Evolutionary conservation across 2,329 filamentous ascomycete genomes (phyloP), one percentile per base, ranked within the genome.

Genomic region (Colletotrichum zoysiae): DNA sequence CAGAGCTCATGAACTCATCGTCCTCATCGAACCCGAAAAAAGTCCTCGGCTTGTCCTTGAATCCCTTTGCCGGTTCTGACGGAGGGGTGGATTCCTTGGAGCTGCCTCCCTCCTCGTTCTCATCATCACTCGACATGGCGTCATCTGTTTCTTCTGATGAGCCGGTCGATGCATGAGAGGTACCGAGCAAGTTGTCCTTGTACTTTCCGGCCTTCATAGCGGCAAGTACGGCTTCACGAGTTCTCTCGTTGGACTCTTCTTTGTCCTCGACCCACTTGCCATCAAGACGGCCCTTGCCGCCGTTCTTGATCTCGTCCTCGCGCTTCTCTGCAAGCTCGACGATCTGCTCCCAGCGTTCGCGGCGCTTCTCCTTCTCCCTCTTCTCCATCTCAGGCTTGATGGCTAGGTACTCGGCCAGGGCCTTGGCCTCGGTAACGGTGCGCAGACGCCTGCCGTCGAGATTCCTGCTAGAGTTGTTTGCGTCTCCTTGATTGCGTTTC

Each of bases 351-450:
- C 95, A 97, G 59, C 95, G 86, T 81, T 93, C 90, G 57, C 93
- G 88, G 59, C 95, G 89, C 82, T 93, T 92, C 79, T 98, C 95
- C 78, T 95, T 95, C 80, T 98, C 95, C 79, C 94, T 94, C 82
- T 92, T 91, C 74, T 98, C 96, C 95, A 99, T 98, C 73, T 98
- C 95, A 0, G 97, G 96, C 80, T 98, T 98, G 76, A 97, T 93
- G 2, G 95, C 94, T 2, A 98, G 88, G 78, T 98, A 98, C 80
- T 98, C 95, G 0, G 97, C 96, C 26, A 99, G 86, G 1, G 94
- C 93, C 82, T 99, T 99, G 44, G 96, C 96, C 80, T 99, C 96
- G 48, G 93, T 95, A 38, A 98, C 94, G 2, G 96, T 98, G 62
- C 97, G 91, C 67, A 99, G 82, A 68, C 96, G 89, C 30, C 96